Evolutionary conservation across 2,329 filamentous ascomycete species (phyloP), one percentile per base, ranked within the genome.

Genomic region (Herpotrichia juniperi): DNA sequence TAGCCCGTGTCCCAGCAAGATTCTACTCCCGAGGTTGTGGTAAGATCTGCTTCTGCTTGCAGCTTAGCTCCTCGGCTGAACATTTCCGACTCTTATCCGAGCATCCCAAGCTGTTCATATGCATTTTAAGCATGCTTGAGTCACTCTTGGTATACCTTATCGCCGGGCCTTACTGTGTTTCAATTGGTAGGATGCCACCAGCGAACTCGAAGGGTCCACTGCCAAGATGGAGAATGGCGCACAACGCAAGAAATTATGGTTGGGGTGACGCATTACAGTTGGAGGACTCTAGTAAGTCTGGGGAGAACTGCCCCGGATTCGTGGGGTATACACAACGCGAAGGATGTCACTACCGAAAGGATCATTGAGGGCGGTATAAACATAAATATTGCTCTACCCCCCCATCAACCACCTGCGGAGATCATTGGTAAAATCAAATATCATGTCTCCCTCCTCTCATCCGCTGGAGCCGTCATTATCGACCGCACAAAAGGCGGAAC

Each of bases 401-500:
- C n/a, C n/a, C n/a, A n/a, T n/a, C n/a, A n/a, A n/a, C n/a, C n/a
- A n/a, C n/a, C n/a, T n/a, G n/a, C n/a, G n/a, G n/a, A n/a, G n/a
- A n/a, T n/a, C n/a, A n/a, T 37, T 9, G 17, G 22, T 24, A 17
- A 14, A 22, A 35, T 17, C 24, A 28, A 19, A 28, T 11, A 47
- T 3, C 12, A 54, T 50, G 47, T 35, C 46, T 35, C 28, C 37
- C 21, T 21, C 21, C 14, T 9, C n/a, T 10, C 6, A 16, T 7
- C 32, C 35, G 31, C 35, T 12, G 44, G 34, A 48, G 11, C 17
- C 26, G 19, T 19, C 28, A 21, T 11, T 35, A 14, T 53, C 48
- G 21, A 30, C 35, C 17, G 42, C 44, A 14, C 39, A 48, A 24
- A 52, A 55, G 40, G 25, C 34, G 16, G 35, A 51, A 9, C 31